Evolutionary conservation across 1,139 yeast genomes (phyloP).

Genomic region (Magnusiomyces ingens): DNA sequence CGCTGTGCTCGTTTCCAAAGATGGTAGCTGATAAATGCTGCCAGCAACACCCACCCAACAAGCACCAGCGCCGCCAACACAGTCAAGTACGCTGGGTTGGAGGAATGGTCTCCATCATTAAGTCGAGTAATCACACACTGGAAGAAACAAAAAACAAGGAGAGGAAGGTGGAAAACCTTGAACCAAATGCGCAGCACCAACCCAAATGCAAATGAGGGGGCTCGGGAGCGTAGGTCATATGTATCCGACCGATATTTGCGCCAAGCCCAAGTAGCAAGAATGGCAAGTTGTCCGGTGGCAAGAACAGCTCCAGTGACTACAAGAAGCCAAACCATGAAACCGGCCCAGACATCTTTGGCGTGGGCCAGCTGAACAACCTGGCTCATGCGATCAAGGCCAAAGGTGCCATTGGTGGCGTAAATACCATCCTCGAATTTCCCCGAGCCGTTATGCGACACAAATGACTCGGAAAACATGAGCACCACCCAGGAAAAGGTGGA

Average conservation of each 20-base stretch:
- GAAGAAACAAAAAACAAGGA: constrained; percentile 29
- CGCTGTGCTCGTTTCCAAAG: constrained; percentile 19
- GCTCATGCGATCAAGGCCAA: constrained; percentile 28
- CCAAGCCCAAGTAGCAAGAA: constrained; percentile 18
- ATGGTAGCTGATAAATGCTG: constrained; percentile 19
- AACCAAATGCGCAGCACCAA: constrained; percentile 25
- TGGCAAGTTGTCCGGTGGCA: constrained; percentile 13
- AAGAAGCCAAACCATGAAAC: constrained; percentile 31
- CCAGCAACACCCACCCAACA: constrained; percentile 25
- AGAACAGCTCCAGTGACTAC: constrained; percentile 20
- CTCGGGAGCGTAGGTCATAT: constrained; percentile 19
- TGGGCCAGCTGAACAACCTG: constrained; percentile 24
- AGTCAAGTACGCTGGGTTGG: constrained; percentile 19
- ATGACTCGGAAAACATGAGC: constrained; percentile 28
- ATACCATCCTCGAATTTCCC: constrained; percentile 22
- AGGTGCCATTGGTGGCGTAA: constrained; percentile 21
- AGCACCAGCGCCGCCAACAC: constrained; percentile 29
- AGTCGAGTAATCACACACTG: constrained; percentile 26
- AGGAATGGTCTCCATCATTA: not conserved
- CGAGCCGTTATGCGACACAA: constrained; percentile 19
- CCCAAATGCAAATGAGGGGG: constrained; percentile 25
- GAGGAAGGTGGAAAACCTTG: constrained; percentile 29
- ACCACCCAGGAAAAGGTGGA: constrained; percentile 37
- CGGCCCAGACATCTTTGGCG: constrained; percentile 32
- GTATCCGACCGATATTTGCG: constrained; percentile 15